Base-by-base conservation (phyloP, 2,329 filamentous ascomycete species). In the Corynespora cassiicola region DNA sequence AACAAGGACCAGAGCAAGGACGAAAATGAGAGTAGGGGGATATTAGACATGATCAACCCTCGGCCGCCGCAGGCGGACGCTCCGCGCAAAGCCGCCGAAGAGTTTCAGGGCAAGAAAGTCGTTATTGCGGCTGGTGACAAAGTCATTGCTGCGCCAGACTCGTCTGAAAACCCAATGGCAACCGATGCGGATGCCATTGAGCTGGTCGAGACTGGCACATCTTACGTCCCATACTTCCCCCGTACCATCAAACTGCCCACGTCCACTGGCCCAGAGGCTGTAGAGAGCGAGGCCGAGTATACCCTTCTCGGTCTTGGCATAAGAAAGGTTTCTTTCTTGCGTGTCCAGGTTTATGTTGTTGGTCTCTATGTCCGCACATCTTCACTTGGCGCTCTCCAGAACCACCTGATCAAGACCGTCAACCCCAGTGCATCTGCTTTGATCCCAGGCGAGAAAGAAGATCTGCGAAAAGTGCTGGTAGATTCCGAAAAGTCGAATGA, bases 271-370 rank as follows among this genome's bases (percentile, higher is more conserved):
- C 53, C 58, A 4, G 59, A 59, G 31, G 42, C 35, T 12, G 30
- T 58, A 7, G 26, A 32, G 25, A 54, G 42, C 26, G 63, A 66
- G 10, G 69, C 70, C n/a, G 78, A 96, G 57, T 97, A 96, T 67
- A 91, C 90, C 15, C 78, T 97, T 0, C 80, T 97, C 6, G 94
- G 94, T 0, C 73, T 96, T 5, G 94, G 94, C 12, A 85, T 95
- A 47, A 82, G 94, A 38, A 90, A 87, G 1, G 94, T 99, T 20
- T 95, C 88, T 16, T 96, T 97, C 68, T 73, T 97, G 28, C 76
- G 82, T 31, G 90, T 99, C 28, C 86, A 96, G 66, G 94, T 99
- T 36, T 99, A 99, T 72, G 87, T 97, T 12, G 87, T 96, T 0
- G 94, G 92, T 11, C 82, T 95, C 56, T 99, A 99, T 72, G 79